Base-by-base conservation (phyloP, 129 eudicot genomes). In the Mikania micrantha region DNA sequence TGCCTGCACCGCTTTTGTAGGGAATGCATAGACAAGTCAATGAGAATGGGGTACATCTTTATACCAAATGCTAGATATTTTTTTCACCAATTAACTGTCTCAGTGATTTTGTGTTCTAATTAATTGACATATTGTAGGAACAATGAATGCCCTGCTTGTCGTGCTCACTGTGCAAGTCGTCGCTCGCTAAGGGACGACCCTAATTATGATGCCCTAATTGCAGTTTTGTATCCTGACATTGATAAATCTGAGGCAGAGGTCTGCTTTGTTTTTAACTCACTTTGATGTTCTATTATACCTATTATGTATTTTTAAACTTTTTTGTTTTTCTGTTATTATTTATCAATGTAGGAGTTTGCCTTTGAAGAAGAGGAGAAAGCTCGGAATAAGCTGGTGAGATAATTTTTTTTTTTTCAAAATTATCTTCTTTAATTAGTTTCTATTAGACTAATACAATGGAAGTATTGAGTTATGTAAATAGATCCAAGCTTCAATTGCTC, bases 11-110 rank as follows among this genome's bases (percentile, higher is more conserved):
- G 32, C 2, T 28, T 28, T 28, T 28, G 32, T 28, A 2, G 32
- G 4, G 2, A 28, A 28, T 28, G 32, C 32, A 28, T 28, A 28
- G 32, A 28, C 32, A 28, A 28, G 32, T 86, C 96, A 28, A 88
- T 93, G 95, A 87, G 99, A 63, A 75, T 89, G 64, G 97, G 97
- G 97, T 87, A 87, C 52, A n/a, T n/a, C n/a, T n/a, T n/a, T n/a
- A n/a, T n/a, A n/a, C n/a, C n/a, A n/a, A n/a, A n/a, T n/a, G n/a
- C n/a, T n/a, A n/a, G n/a, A n/a, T n/a, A n/a, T n/a, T n/a, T n/a
- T n/a, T n/a, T n/a, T n/a, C n/a, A n/a, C n/a, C n/a, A n/a, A n/a
- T n/a, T n/a, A n/a, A n/a, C n/a, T n/a, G n/a, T n/a, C n/a, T n/a
- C n/a, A n/a, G n/a, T n/a, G n/a, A n/a, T n/a, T n/a, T n/a, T n/a